Percentiles rank a stretch among this genome's conserved stretches.
Conservation (phyloP, 306 rosid species). For the Cicer cuneatum region DNA sequence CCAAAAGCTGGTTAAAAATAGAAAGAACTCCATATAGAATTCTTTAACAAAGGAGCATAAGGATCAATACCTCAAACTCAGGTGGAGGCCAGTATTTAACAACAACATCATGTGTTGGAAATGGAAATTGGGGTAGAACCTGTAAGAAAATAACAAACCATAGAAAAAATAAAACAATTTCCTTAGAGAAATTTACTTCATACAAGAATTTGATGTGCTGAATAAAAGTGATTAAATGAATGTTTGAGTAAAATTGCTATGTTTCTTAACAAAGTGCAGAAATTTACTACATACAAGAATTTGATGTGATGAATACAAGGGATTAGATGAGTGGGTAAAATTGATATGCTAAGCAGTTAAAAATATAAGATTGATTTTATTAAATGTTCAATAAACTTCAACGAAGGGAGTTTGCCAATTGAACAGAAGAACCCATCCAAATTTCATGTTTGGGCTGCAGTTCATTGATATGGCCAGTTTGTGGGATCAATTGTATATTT, state of each 20-base stretch:
- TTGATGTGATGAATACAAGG: slow-evolving; percentile 6
- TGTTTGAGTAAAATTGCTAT: not conserved
- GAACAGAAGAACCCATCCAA: slow-evolving; percentile 6
- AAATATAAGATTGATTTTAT: no score
- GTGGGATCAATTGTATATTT: not conserved
- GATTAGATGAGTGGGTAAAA: slow-evolving; percentile 3
- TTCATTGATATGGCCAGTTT: not conserved
- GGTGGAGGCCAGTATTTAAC: slow-evolving; percentile 84
- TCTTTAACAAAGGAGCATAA: not conserved
- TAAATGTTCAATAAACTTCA: no score
- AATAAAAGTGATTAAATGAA: slow-evolving; percentile 26
- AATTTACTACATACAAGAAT: slow-evolving; percentile 3
- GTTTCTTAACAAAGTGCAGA: slow-evolving; percentile 14
- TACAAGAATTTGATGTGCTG: not conserved
- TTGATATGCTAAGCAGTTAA: not conserved
- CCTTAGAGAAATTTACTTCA: slow-evolving; percentile 23
- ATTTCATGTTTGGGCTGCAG: not conserved
- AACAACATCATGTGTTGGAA: slow-evolving; percentile 88
- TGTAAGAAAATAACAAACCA: slow-evolving; percentile 41
- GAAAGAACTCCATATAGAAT: slow-evolving; percentile 16
- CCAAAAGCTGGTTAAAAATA: slow-evolving; percentile 30
- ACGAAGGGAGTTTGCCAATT: not conserved
- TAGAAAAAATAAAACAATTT: slow-evolving; percentile 17
- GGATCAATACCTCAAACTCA: slow-evolving; percentile 75
- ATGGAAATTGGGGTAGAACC: slow-evolving; percentile 91